Evolutionary conservation across 805 yeast species (phyloP), one percentile per base, ranked within the genome.

Genomic region (Cyberlindnera xishuangbannaensis): DNA sequence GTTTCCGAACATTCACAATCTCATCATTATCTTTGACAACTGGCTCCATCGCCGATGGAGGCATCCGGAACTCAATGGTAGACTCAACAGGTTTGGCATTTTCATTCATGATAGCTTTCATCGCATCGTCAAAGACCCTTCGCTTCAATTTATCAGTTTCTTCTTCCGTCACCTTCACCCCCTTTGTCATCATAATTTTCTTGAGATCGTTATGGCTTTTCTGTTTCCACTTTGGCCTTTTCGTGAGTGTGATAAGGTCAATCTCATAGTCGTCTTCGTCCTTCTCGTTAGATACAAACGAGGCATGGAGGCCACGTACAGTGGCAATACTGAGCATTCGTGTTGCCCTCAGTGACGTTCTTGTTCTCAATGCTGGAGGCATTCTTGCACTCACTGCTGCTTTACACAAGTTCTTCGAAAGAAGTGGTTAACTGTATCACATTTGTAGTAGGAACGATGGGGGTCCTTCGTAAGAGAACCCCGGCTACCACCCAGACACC

Each of bases 241-340:
- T 38, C 24, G 24, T 43, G n/a, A 38, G 23, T 13, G 42, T 32
- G 26, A 43, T 39, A 22, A 45, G 25, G 14, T 41, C 44, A 12
- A 44, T 33, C 20, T 44, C 43, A 15, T 34, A 39, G 10, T 40
- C 37, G 8, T 32, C 41, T 11, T 34, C 33, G 12, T 34, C n/a
- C n/a, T n/a, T n/a, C n/a, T n/a, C n/a, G n/a, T n/a, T n/a, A n/a
- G n/a, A n/a, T n/a, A n/a, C n/a, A n/a, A n/a, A n/a, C n/a, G n/a
- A n/a, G n/a, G n/a, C n/a, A n/a, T n/a, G n/a, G n/a, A n/a, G n/a
- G n/a, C n/a, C n/a, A n/a, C n/a, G n/a, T n/a, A n/a, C 15, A 25
- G 21, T 21, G 13, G 18, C 21, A n/a, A n/a, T 18, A 22, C 17
- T 18, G 24, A 18, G 15, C n/a, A n/a, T n/a, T n/a, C n/a, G n/a